A percentile compares a stretch with the other conserved stretches of the same genome.
Evolutionary conservation across 148 eudicot genomes (phyloP).

Genomic region (Amaranthus palmeri): DNA sequence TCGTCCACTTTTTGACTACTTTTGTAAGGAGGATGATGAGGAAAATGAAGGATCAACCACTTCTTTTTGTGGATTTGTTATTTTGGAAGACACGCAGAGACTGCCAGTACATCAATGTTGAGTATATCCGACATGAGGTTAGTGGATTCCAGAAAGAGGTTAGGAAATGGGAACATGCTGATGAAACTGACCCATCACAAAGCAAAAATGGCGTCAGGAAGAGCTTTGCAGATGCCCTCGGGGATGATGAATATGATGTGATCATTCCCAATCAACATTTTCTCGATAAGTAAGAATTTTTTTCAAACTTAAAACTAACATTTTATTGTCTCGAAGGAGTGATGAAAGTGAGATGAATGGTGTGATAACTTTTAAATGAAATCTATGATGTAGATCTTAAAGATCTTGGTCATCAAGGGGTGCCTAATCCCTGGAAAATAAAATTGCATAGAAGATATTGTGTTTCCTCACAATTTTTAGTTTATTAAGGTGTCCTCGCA

Average conservation of each 20-base stretch:
- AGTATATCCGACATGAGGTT: slow-evolving; percentile 60
- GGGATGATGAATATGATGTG: slow-evolving; percentile 93
- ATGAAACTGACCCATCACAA: slow-evolving; percentile 41
- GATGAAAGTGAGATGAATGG: neutral
- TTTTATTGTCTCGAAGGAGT: neutral
- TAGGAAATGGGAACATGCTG: slow-evolving; percentile 38
- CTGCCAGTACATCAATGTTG: slow-evolving; percentile 74
- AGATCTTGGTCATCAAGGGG: neutral
- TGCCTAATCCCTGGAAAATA: neutral
- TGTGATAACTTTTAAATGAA: neutral
- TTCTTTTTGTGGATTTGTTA: slow-evolving; percentile 84
- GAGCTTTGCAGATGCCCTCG: slow-evolving; percentile 93
- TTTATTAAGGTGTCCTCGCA: neutral
- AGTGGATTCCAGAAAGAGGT: slow-evolving; percentile 55
- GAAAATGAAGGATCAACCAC: slow-evolving; percentile 87
- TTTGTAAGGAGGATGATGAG: slow-evolving; percentile 86
- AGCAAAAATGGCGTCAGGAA: slow-evolving; percentile 45
- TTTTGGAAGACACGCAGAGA: slow-evolving; percentile 87
- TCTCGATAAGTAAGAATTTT: slow-evolving; percentile 46
- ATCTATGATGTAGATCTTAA: neutral
- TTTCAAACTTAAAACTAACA: neutral
- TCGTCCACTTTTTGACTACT: slow-evolving; percentile 64
- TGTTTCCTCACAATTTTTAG: neutral
- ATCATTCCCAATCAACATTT: slow-evolving; percentile 27
- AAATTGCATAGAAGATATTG: neutral